These are phyloP conservation scores for Diatrype stigma DNA, from an alignment of 2,329 filamentous ascomycete species.

Conservation along the genomic window DNA sequence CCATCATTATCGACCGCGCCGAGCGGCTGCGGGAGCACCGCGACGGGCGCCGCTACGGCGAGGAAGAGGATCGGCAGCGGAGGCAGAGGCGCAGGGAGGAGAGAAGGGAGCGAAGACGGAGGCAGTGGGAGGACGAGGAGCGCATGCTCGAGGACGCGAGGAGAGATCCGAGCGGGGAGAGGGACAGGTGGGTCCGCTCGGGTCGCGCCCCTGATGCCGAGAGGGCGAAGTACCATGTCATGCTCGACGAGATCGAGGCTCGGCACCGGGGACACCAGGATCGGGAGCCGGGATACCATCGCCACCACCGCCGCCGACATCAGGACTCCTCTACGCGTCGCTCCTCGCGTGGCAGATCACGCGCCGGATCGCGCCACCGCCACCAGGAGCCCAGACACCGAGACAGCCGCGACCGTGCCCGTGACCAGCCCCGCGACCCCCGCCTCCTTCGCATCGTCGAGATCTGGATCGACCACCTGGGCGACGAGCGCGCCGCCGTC, in stretches of 20 bases:
- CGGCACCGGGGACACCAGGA: not conserved
- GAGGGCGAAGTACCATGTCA: not conserved
- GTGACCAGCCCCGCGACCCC: slow-evolving; percentile 18
- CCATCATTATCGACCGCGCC: slow-evolving; percentile 37
- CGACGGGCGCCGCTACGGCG: not conserved
- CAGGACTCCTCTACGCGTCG: not conserved
- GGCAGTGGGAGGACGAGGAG: not conserved
- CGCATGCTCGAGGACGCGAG: not conserved
- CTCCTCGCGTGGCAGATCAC: too few relatives aligned
- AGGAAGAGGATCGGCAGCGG: not conserved
- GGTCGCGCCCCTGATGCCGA: not conserved
- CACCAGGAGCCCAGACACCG: not conserved
- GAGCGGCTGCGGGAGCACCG: slow-evolving; percentile 12
- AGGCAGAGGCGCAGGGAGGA: not conserved
- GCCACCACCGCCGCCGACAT: not conserved
- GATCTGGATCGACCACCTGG: slow-evolving; percentile 38
- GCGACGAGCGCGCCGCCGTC: slow-evolving; percentile 12
- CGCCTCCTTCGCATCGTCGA: slow-evolving; percentile 37
- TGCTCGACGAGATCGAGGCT: not conserved
- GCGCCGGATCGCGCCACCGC: not conserved
- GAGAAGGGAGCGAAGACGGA: not conserved
- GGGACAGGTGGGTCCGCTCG: not conserved
- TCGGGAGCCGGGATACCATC: not conserved
- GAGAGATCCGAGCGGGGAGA: not conserved
- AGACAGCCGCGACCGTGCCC: not conserved